phyloP scores from a whole-genome alignment of 129 eudicot genomes.

The Deinandra increscens region DNA sequence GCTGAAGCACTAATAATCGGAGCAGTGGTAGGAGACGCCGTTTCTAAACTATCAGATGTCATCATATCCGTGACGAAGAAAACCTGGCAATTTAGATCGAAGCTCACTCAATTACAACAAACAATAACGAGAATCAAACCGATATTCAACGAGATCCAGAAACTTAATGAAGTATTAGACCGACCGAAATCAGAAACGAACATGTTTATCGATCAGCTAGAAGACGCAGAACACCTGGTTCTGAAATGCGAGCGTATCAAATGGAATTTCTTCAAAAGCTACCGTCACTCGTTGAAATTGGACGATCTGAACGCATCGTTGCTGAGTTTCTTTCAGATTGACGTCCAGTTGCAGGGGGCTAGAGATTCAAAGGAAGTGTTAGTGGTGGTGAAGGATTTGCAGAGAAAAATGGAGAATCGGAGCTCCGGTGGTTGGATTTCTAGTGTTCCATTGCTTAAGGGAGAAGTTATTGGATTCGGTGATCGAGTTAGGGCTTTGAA shows the following conservation, averaged over 20 bases:
- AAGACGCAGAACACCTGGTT: slow-evolving; percentile 12
- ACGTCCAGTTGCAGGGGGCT: background rate
- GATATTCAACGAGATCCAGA: slow-evolving; percentile 1
- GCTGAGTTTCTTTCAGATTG: slow-evolving; percentile 11
- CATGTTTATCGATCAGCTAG: background rate
- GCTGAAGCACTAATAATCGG: background rate
- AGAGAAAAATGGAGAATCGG: slow-evolving; percentile 2
- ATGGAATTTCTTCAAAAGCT: slow-evolving; percentile 5
- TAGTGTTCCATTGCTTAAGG: slow-evolving; percentile 17
- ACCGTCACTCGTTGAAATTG: background rate
- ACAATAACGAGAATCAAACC: background rate
- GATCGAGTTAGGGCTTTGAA: slow-evolving; percentile 22
- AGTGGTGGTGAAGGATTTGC: slow-evolving; percentile 7
- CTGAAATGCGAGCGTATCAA: slow-evolving; percentile 14
- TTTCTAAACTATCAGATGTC: slow-evolving; percentile 23
- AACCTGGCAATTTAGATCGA: slow-evolving; percentile 19
- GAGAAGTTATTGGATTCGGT: slow-evolving; percentile 21
- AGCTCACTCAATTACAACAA: background rate
- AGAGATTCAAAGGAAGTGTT: background rate
- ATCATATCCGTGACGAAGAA: background rate
- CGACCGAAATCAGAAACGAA: background rate
- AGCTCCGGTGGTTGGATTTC: background rate
- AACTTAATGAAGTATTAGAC: background rate
- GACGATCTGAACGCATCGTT: slow-evolving; percentile 12
- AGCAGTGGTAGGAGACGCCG: slow-evolving; percentile 7